Base-by-base conservation (phyloP, 306 rosid genomes). In the Oemleria cerasiformis region DNA sequence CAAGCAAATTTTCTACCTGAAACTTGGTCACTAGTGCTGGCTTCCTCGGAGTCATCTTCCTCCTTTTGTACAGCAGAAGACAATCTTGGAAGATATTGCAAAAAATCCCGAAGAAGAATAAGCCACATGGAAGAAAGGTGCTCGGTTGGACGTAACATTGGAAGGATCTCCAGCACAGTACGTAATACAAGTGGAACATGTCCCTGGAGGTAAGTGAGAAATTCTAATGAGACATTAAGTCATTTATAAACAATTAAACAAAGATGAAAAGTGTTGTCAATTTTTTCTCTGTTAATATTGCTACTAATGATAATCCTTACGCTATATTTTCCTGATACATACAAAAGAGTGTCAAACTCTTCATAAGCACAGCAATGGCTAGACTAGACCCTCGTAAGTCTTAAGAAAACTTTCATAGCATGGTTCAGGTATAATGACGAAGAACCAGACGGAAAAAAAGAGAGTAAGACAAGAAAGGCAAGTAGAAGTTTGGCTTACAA, bases 51-150 rank as follows among this genome's bases (percentile, higher is more conserved):
- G 63, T 85, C 88, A 75, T 85, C 82, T 70, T 86, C 90, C 85
- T 81, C 94, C 75, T 53, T 79, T 73, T 63, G 86, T 73, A 80
- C 74, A 67, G 79, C 79, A 77, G 89, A 78, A 75, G 81, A 81
- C 59, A 84, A 85, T 80, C 86, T 85, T 60, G 98, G 98, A 77
- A 94, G 89, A 87, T 89, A 94, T 78, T 82, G 87, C 81, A 86
- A 77, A 80, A 89, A 77, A 68, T 85, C 88, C 54, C 87, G 89
- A 73, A 94, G 84, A 78, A 94, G 88, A 86, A 84, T 80, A 65
- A 87, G 87, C 98, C 98, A 94, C 97, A 86, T 87, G 30, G 98
- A 86, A 80, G 96, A 79, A 77, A 84, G 82, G 70, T 76, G 74
- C 81, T 89, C 82, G 41, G 90, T 71, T 65, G 98, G 98, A 59